A percentile compares a stretch with the other conserved stretches of the same genome.
These are phyloP conservation scores for Trichophyton mentagrophytes DNA, from an alignment of 2,329 filamentous ascomycete genomes.

Conservation along the genomic window DNA sequence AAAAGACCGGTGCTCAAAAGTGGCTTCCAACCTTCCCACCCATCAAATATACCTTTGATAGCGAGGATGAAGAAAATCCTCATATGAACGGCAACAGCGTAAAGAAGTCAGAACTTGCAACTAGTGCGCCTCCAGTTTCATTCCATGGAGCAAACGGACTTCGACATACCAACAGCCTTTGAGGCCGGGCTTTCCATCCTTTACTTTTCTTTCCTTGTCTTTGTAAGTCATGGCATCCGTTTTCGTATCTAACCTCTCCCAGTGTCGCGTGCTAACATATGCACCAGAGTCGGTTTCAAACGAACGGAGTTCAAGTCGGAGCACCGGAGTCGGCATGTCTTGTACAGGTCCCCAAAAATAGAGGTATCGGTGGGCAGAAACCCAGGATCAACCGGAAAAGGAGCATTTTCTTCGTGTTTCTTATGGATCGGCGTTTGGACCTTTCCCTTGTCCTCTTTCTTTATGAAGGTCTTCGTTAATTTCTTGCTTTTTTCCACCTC, in stretches of 20 bases:
- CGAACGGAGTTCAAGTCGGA: not conserved
- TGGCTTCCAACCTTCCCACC: slow-evolving; percentile 9
- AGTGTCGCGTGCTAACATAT: not conserved
- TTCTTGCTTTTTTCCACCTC: not conserved
- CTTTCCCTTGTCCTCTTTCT: not conserved
- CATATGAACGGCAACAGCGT: not conserved
- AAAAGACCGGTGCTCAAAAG: slow-evolving; percentile 13
- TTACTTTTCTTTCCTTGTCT: not conserved
- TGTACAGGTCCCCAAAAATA: not conserved
- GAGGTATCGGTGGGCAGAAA: not conserved
- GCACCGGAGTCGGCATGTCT: not conserved
- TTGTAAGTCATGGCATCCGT: not conserved
- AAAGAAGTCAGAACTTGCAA: not conserved
- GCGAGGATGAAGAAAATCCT: not conserved
- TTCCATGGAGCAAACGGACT: not conserved
- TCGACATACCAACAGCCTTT: slow-evolving; percentile 1
- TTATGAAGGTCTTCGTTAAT: too few species aligned
- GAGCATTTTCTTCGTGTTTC: not conserved
- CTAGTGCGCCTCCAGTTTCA: not conserved
- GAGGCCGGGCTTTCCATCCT: not conserved
- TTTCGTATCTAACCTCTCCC: not conserved
- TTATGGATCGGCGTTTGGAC: not conserved
- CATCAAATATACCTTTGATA: not conserved
- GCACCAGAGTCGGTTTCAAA: not conserved
- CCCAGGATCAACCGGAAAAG: not conserved